Base-by-base conservation (phyloP, 2,329 filamentous ascomycete species). In the Laburnicola sp. region DNA sequence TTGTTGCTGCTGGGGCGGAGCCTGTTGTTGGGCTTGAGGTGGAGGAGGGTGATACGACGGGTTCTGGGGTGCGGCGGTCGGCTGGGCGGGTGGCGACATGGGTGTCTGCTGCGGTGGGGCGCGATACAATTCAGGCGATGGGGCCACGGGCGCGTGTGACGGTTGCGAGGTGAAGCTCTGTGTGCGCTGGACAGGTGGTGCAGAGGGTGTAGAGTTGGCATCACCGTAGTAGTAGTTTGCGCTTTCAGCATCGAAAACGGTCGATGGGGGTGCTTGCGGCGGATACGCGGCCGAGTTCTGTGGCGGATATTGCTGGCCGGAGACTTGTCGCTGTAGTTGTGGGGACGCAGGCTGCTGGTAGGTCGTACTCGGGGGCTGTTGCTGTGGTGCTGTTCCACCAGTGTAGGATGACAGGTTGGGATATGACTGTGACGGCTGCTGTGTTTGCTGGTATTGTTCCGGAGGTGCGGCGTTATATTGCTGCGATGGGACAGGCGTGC, bases 211-310 rank as follows among this genome's bases (percentile, higher is more conserved):
- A 6, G 64, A 41, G 22, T 56, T 63, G 35, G 51, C 54, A 22
- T 71, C 67, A 26, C 59, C 65, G 44, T 72, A 72, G 57, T 72
- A 73, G 53, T 65, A 73, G 44, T 45, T 69, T 21, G 66, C 63
- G 45, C 60, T 67, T 11, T 70, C 66, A 2, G 68, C 59, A 30
- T 74, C 70, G 2, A 66, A 64, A 3, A 67, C 66, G 3, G 62
- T 63, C 2, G 67, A 66, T 8, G 64, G 63, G 6, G 68, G 66
- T 25, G 64, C 67, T 59, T 74, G 72, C 1, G 65, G 62, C 7
- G 68, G 64, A 51, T 75, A 73, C 41, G 52, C 43, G 2, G 66
- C 54, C 27, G 64, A 42, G 2, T 60, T 59, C 45, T 70, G 70
- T 11, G 64, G 57, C 6, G 66, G 63, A 46, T 75, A 74, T 50